These are phyloP conservation scores for Phytopythium mirpurense DNA, from an alignment of 352 stramenopile species.

Conservation along the genomic window DNA sequence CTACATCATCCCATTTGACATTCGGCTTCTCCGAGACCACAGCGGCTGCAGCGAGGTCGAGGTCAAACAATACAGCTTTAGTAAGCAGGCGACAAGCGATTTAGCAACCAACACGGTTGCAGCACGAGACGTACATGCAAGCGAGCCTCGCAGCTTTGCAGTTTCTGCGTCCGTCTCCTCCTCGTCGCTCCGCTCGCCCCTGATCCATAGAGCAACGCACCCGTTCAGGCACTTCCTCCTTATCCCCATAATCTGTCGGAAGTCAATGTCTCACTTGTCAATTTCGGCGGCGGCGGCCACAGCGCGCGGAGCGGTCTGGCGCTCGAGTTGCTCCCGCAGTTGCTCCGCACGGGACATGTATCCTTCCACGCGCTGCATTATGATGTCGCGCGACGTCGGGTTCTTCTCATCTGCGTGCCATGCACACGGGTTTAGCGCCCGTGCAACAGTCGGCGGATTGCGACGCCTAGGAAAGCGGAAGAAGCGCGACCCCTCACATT, in stretches of 20 bases:
- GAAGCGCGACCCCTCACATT: too few relatives aligned
- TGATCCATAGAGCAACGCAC: constrained; percentile 10
- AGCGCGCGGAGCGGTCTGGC: constrained; percentile 43
- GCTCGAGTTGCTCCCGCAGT: constrained; percentile 77
- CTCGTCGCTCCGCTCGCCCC: constrained; percentile 78
- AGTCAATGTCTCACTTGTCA: constrained; percentile 50
- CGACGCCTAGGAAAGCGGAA: too few relatives aligned
- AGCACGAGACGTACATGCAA: constrained; percentile 81
- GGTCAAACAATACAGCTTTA: background rate
- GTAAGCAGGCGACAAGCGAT: background rate
- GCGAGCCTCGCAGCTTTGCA: constrained; percentile 93
- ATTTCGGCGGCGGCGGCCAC: constrained; percentile 56
- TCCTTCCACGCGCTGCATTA: constrained; percentile 87
- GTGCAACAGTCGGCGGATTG: too few relatives aligned
- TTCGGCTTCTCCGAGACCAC: constrained; percentile 91
- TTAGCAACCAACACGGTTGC: constrained; percentile 21
- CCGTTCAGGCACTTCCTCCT: background rate
- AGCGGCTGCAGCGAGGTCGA: constrained; percentile 38
- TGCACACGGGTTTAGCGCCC: too few relatives aligned
- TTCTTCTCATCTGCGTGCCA: constrained; percentile 86
- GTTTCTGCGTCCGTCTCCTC: constrained; percentile 93
- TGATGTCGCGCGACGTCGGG: constrained; percentile 84
- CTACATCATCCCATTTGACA: constrained; percentile 97
- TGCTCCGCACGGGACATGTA: constrained; percentile 90
- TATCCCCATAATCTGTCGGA: too few relatives aligned